These are phyloP conservation scores for Salpingoeca rosetta DNA, from an alignment of 78 protist genomes.

Conservation along the genomic window DNA sequence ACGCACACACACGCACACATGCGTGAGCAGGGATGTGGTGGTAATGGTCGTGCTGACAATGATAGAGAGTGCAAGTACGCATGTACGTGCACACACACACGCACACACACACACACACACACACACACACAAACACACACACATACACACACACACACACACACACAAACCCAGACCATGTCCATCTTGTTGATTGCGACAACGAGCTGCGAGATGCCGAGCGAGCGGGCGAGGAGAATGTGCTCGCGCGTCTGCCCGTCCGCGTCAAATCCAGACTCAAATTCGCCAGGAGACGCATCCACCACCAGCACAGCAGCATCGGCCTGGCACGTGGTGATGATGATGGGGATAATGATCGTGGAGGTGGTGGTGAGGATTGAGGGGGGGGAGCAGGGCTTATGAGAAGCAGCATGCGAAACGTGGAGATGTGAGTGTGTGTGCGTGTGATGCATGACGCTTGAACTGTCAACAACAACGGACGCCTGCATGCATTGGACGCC, in stretches of 20 bases:
- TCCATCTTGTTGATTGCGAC: conserved; percentile 92
- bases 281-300: conserved; percentile 69
- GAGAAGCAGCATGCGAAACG: no score
- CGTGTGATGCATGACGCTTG: no score
- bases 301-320: conserved; percentile 86
- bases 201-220: conserved; percentile 74
- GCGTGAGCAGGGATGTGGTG: no score
- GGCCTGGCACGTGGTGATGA: no score
- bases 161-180: background rate
- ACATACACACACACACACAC: background rate
- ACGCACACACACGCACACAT: no score
- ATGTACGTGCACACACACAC: background rate
- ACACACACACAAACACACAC: background rate
- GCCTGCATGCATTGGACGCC: no score
- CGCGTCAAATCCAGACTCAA: conserved; percentile 80
- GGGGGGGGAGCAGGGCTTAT: background rate
- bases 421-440: no score
- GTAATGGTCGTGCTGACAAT: no score
- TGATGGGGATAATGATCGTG: no score
- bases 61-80: background rate
- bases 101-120: background rate
- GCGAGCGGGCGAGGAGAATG: conserved; percentile 64
- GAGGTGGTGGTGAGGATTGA: no score
- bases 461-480: no score
- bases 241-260: conserved; percentile 92